A percentile compares a stretch with the other conserved stretches of the same genome.
Evolutionary conservation across 148 eudicot genomes (phyloP).

Genomic region (Fagopyrum esculentum): DNA sequence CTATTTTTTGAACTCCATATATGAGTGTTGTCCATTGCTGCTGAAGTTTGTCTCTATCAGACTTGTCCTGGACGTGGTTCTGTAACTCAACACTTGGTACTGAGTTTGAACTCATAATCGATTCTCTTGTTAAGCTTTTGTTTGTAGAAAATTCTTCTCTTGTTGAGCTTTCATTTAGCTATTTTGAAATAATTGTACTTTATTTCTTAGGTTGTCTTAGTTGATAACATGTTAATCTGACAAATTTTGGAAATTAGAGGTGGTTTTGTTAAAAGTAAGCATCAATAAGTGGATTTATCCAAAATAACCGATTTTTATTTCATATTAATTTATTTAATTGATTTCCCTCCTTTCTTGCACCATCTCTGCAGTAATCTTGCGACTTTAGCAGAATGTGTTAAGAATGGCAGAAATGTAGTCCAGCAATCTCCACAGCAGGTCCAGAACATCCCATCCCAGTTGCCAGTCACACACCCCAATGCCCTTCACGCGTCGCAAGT

Average conservation of each 20-base stretch:
- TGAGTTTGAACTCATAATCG: too few relatives aligned
- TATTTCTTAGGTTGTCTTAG: too few relatives aligned
- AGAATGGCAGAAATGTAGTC: constrained; percentile 49
- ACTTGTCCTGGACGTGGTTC: too few relatives aligned
- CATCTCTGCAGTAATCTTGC: constrained; percentile 55
- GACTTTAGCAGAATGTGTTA: constrained; percentile 58
- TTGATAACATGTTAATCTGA: too few relatives aligned
- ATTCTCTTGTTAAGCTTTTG: too few relatives aligned
- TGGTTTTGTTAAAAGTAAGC: background rate
- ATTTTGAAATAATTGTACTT: background rate
- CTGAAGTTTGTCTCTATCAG: too few relatives aligned
- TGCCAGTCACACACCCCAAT: constrained; percentile 53
- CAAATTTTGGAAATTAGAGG: background rate
- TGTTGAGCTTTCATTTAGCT: too few relatives aligned
- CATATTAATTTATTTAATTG: background rate
- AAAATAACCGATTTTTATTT: background rate
- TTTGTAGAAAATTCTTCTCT: too few relatives aligned
- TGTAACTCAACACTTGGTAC: too few relatives aligned
- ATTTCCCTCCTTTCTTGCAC: constrained; percentile 3
- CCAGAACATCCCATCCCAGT: constrained; percentile 53
- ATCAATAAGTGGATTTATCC: background rate
- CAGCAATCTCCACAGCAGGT: constrained; percentile 60
- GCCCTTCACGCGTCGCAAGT: constrained; percentile 69
- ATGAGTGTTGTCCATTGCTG: too few relatives aligned
- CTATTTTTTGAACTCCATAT: too few relatives aligned